Evolutionary conservation across 179 eudicot species (phyloP).

Genomic region (Gypsophila paniculata): DNA sequence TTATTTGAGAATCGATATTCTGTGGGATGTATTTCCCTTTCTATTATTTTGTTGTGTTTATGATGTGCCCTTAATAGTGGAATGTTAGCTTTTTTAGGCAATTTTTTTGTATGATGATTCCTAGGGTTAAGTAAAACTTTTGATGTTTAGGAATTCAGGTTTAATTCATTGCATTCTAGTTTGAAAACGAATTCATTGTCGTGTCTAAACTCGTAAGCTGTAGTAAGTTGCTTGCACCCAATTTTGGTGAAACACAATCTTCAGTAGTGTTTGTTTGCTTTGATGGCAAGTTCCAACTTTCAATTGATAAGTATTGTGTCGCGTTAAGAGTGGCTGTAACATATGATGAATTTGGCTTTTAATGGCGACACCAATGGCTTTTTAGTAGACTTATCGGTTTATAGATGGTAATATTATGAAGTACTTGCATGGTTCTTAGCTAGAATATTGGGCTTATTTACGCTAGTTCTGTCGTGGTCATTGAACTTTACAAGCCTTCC

Average conservation of each 20-base stretch:
- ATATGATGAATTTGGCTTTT: neutral
- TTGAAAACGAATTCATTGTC: neutral
- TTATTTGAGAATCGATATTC: neutral
- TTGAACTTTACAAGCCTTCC: neutral
- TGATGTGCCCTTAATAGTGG: neutral
- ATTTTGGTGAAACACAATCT: neutral
- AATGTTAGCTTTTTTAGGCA: neutral
- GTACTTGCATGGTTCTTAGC: neutral
- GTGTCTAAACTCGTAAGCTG: neutral
- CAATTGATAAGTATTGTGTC: neutral
- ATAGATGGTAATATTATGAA: neutral
- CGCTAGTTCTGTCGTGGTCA: neutral
- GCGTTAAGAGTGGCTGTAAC: too few species aligned
- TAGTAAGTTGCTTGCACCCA: neutral
- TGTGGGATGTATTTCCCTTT: neutral
- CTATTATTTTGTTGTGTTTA: neutral
- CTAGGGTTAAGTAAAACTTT: neutral
- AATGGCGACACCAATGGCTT: neutral
- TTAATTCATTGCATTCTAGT: neutral
- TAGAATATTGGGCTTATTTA: neutral
- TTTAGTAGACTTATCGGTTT: neutral
- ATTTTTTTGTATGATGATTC: neutral
- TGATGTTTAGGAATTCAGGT: conserved; percentile 5
- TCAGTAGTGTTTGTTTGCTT: conserved; percentile 3
- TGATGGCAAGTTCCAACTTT: neutral